These are phyloP conservation scores for Pleurotus salmoneostramineus DNA, from an alignment of 768 basidiomycete species.

Conservation along the genomic window DNA sequence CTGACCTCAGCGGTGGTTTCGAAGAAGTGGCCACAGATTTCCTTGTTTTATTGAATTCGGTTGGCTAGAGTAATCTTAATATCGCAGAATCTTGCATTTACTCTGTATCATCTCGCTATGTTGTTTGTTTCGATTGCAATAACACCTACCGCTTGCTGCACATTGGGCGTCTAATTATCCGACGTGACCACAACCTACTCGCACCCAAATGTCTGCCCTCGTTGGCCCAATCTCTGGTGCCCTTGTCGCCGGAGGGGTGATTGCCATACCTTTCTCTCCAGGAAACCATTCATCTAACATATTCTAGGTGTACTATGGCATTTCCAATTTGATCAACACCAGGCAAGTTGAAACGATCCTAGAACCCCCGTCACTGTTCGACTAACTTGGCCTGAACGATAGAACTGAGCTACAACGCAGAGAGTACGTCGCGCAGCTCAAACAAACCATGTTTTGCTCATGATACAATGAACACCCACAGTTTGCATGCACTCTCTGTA, in stretches of 20 bases:
- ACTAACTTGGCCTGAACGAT: conserved; percentile 3
- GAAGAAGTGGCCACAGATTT: background rate
- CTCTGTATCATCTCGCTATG: no score
- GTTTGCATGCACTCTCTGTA: conserved; percentile 44
- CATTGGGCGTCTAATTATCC: no score
- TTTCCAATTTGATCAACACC: conserved; percentile 60
- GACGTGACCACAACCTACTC: background rate
- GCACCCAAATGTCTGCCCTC: conserved; percentile 47
- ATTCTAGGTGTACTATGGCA: conserved; percentile 63
- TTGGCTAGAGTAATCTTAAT: background rate
- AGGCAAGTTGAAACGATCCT: conserved; percentile 30
- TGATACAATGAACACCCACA: conserved; percentile 14
- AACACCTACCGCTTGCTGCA: no score
- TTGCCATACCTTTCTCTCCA: conserved; percentile 14
- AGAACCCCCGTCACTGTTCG: background rate
- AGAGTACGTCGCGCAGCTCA: conserved; percentile 39
- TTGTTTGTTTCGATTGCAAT: no score
- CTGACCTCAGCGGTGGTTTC: conserved; percentile 4
- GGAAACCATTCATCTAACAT: background rate
- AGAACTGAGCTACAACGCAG: conserved; percentile 53
- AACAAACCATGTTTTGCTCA: no score
- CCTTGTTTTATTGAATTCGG: conserved; percentile 1
- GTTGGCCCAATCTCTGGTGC: conserved; percentile 69
- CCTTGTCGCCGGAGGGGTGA: conserved; percentile 62
- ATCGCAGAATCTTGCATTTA: no score